A percentile compares a stretch with the other conserved stretches of the same genome.
Conservation (phyloP, 139 green algal genomes). For the Mesostigma viride region DNA sequence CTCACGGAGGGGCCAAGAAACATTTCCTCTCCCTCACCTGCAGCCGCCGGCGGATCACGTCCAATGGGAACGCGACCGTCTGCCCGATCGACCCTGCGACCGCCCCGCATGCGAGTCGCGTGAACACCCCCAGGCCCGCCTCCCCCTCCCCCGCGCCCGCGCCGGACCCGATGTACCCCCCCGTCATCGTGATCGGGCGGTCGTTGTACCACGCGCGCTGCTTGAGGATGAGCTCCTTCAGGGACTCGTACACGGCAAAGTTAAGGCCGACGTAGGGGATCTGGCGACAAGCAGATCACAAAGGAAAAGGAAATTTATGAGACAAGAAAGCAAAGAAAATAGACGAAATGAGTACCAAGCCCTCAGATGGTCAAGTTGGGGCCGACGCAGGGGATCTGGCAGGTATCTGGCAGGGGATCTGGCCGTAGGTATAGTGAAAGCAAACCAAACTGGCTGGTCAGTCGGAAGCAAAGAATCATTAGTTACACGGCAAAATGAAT, state of each 20-base stretch:
- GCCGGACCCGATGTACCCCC: not conserved
- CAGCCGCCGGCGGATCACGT: slow-evolving; percentile 81
- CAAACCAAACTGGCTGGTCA: too few species aligned
- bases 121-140: slow-evolving; percentile 62
- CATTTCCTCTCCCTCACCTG: slow-evolving; percentile 64
- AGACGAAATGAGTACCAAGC: too few species aligned
- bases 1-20: too few species aligned
- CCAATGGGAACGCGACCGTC: slow-evolving; percentile 95
- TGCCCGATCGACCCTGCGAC: slow-evolving; percentile 83
- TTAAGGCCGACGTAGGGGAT: slow-evolving; percentile 96
- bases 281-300: not conserved
- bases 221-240: slow-evolving; percentile 55
- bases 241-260: slow-evolving; percentile 94
- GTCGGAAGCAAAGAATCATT: too few species aligned
- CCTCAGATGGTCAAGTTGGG: not conserved
- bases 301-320: not conserved
- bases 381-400: not conserved
- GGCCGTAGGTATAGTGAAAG: too few species aligned
- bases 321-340: too few species aligned
- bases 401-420: too few species aligned
- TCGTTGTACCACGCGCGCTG: not conserved
- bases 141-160: not conserved
- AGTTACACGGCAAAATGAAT: too few species aligned
- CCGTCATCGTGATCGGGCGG: not conserved
- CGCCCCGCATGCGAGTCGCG: slow-evolving; percentile 75